Evolutionary conservation across 192 early-diverging fungal species (phyloP).

Genomic region (Allomyces javanicus): DNA sequence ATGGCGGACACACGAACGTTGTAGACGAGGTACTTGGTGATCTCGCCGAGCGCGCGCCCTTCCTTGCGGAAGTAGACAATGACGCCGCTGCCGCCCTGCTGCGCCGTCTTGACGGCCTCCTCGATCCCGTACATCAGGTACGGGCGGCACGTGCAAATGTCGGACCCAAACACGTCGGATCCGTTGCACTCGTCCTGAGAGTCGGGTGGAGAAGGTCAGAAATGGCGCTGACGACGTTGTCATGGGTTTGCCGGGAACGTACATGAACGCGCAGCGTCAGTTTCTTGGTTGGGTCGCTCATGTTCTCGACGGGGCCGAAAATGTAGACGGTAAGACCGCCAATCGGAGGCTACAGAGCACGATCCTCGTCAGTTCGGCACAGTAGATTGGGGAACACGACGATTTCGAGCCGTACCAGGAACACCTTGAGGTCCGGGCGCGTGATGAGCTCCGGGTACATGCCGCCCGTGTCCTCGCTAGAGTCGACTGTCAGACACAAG

Average conservation of each 20-base stretch:
- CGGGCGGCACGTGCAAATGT: conserved; percentile 69
- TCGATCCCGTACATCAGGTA: conserved; percentile 77
- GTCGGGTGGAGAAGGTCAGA: too few relatives aligned
- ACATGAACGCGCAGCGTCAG: conserved; percentile 66
- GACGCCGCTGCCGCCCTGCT: conserved; percentile 78
- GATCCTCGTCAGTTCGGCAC: too few relatives aligned
- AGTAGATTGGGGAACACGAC: too few relatives aligned
- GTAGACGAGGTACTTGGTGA: conserved; percentile 90
- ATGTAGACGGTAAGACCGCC: conserved; percentile 85
- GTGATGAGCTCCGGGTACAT: conserved; percentile 92
- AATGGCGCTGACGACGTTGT: too few relatives aligned
- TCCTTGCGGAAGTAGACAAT: conserved; percentile 95
- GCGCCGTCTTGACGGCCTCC: conserved; percentile 70
- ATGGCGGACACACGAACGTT: conserved; percentile 57
- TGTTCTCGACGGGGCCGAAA: conserved; percentile 62
- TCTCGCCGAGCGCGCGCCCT: conserved; percentile 81
- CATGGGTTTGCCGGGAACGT: too few relatives aligned
- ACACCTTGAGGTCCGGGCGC: conserved; percentile 79
- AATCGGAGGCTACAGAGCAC: conserved; percentile 44
- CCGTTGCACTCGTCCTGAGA: conserved; percentile 76
- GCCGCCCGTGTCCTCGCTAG: conserved; percentile 71
- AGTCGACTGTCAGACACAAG: too few relatives aligned
- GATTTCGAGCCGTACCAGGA: conserved; percentile 22
- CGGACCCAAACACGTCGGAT: conserved; percentile 65
- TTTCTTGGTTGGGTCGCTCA: conserved; percentile 62